Evolutionary conservation across 2,329 filamentous ascomycete species (phyloP), one percentile per base, ranked within the genome.

Genomic region (Fusarium ramigenum): DNA sequence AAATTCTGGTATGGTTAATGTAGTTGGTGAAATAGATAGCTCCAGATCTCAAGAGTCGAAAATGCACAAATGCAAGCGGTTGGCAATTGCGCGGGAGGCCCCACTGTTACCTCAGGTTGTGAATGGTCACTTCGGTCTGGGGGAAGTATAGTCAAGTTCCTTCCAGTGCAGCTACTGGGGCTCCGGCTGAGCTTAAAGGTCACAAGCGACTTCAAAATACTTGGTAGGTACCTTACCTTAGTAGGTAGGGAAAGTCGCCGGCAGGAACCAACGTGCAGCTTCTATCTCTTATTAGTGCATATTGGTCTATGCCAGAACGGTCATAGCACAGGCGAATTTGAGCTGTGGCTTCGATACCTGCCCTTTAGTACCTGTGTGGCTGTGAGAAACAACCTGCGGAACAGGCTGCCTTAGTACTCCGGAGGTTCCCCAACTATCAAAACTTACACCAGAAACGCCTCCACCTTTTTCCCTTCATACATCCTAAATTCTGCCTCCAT

Each of bases 21-120:
- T 63, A 60, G 63, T 40, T 66, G 65, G 59, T 47, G 73, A 72
- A 73, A 75, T 67, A 53, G 46, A 62, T 57, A 37, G 59, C 60
- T 65, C 63, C 67, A 53, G 66, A 60, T 64, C 47, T 72, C 42
- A 46, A 58, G 61, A 60, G 61, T 69, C 61, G 60, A 65, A 66
- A 75, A 73, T 66, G 68, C 60, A 61, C 52, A 71, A 70, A 74
- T 70, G 65, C 67, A 72, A 52, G 60, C 57, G 69, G 69, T 61
- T 73, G 72, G 70, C 54, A 47, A 44, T 23, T 36, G 30, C 16
- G 42, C 63, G 47, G 58, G 39, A 57, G 49, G 30, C 28, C 36
- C 53, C 43, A 34, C 34, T 47, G 15, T 53, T 42, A 44, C n/a
- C n/a, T 53, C 28, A 34, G 47, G 49, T 30, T 60, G 54, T 74